Evolutionary conservation across 2,329 filamentous ascomycete species (phyloP), one percentile per base, ranked within the genome.

Genomic region (Ophiostoma sp.): DNA sequence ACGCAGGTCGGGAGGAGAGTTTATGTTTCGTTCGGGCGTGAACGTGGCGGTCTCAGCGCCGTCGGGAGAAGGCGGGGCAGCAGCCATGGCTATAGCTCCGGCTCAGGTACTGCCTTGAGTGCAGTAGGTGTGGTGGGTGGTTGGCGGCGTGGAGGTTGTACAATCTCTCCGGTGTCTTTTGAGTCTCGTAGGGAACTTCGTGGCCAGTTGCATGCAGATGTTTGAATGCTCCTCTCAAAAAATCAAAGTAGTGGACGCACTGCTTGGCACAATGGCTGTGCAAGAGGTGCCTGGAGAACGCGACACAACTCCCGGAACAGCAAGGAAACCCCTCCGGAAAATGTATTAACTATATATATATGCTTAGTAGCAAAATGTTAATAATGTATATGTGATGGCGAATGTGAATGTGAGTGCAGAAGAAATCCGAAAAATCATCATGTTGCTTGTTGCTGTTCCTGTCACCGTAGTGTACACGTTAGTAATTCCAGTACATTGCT

Each of bases 1-100:
- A n/a, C 93, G 87, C 66, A 97, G 79, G 76, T 92, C 89, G 62
- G 92, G 90, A 14, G 77, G 73, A 3, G 74, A 71, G 8, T 72
- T 68, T 5, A 71, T 70, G 7, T 69, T 67, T 38, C 68, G 71
- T 42, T 75, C 76, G 3, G 76, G 76, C 68, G 73, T 74, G 69
- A 74, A 69, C 4, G 44, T 67, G 36, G 69, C 60, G 12, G 40
- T 64, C 47, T 69, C 68, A 1, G 65, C 66, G 45, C 68, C 60
- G 18, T 69, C 58, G 12, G 44, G 27, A 3, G 67, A 27, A 41
- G 27, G 8, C 8, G 67, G 14, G 11, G 45, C 36, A 11, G 65
- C 27, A 47, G 36, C 16, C 68, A 69, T 69, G 9, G 64, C 44
- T 66, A 8, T 55, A 27, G 49, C 6, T 55, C 18, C 8, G 49